A percentile compares a stretch with the other conserved stretches of the same genome.
Evolutionary conservation across 352 stramenopile genomes (phyloP).

Genomic region (Globisporangium canariense): DNA sequence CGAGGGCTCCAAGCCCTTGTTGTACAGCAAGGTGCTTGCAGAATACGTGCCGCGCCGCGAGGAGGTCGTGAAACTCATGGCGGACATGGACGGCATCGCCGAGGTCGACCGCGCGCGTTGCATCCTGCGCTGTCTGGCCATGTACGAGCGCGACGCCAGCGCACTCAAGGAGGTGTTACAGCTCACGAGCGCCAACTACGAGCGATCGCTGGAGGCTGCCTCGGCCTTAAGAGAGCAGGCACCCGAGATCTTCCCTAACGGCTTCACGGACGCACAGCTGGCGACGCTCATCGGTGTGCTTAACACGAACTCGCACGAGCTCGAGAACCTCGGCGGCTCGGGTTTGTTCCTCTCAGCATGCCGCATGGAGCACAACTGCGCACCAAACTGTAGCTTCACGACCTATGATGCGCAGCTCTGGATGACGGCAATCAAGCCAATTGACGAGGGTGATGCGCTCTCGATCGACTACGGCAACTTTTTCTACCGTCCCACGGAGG

Average conservation of each 20-base stretch:
- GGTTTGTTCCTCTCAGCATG: slow-evolving; percentile 70
- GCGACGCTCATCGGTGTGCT: slow-evolving; percentile 65
- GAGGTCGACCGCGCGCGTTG: slow-evolving; percentile 71
- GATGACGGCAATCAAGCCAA: slow-evolving; percentile 73
- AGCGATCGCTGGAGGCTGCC: slow-evolving; percentile 37
- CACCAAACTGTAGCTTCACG: slow-evolving; percentile 73
- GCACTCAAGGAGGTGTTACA: slow-evolving; percentile 44
- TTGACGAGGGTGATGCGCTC: slow-evolving; percentile 53
- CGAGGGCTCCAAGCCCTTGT: slow-evolving; percentile 18
- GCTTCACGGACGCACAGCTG: slow-evolving; percentile 56
- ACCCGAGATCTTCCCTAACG: slow-evolving; percentile 49
- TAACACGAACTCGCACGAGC: slow-evolving; percentile 73
- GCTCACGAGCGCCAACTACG: slow-evolving; percentile 43
- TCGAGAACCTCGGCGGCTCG: slow-evolving; percentile 70
- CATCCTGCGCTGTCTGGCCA: slow-evolving; percentile 65
- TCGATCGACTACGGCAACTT: slow-evolving; percentile 83
- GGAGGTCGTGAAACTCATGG: slow-evolving; percentile 53
- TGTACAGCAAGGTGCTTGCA: slow-evolving; percentile 44
- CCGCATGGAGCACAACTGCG: slow-evolving; percentile 73
- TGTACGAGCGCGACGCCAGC: slow-evolving; percentile 43
- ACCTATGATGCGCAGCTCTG: slow-evolving; percentile 64
- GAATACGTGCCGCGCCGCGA: slow-evolving; percentile 42
- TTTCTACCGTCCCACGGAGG: slow-evolving; percentile 63
- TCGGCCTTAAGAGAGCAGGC: slow-evolving; percentile 38
- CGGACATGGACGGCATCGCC: slow-evolving; percentile 53